These are phyloP conservation scores for Coemansia sp. DNA, from an alignment of 192 early-diverging fungal species.

Conservation along the genomic window DNA sequence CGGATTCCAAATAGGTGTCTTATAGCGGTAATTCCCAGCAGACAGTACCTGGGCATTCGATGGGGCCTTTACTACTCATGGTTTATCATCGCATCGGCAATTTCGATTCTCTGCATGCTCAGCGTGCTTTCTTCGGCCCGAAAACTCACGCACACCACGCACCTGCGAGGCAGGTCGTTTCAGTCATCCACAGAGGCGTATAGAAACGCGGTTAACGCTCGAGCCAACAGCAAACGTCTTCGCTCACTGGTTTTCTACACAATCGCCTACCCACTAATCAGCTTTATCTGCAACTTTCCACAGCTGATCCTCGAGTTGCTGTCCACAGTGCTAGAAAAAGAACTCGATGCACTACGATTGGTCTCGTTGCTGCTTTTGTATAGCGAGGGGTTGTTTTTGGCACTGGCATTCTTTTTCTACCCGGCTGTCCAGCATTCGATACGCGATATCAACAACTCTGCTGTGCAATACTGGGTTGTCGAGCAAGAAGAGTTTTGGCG, in stretches of 20 bases:
- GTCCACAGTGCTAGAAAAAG: slow-evolving; percentile 20
- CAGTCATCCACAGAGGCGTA: slow-evolving; percentile 42
- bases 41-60: slow-evolving; percentile 31
- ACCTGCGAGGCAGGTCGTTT: not conserved
- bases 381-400: slow-evolving; percentile 43
- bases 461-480: slow-evolving; percentile 51
- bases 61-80: slow-evolving; percentile 52
- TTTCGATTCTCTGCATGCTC: slow-evolving; percentile 46
- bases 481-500: slow-evolving; percentile 55
- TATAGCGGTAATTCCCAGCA: slow-evolving; percentile 15
- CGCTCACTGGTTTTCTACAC: slow-evolving; percentile 52
- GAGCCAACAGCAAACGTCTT: slow-evolving; percentile 50
- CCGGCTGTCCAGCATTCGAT: slow-evolving; percentile 49
- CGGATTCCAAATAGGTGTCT: slow-evolving; percentile 25
- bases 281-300: slow-evolving; percentile 46
- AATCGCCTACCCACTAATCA: slow-evolving; percentile 46
- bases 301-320: slow-evolving; percentile 41
- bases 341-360: slow-evolving; percentile 22
- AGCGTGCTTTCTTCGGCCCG: slow-evolving; percentile 38
- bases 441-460: slow-evolving; percentile 38
- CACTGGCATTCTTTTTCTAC: slow-evolving; percentile 45
- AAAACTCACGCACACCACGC: slow-evolving; percentile 37
- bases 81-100: slow-evolving; percentile 42
- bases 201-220: slow-evolving; percentile 44
- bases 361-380: slow-evolving; percentile 17